Base-by-base conservation (phyloP, 495 filamentous ascomycete species). In the Tuber borchii region DNA sequence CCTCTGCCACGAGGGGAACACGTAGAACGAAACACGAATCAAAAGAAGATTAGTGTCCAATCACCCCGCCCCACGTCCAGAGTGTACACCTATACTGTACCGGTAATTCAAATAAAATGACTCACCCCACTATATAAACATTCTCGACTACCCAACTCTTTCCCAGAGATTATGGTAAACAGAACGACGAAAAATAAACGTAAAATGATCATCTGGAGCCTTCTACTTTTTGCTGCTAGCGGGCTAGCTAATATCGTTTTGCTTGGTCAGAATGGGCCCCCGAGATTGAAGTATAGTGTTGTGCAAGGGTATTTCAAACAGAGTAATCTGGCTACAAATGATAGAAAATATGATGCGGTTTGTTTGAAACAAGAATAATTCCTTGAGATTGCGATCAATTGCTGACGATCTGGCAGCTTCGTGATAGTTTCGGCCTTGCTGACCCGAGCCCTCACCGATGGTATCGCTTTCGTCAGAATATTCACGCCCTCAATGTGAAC, bases 241-340 rank as follows among this genome's bases (percentile, higher is more conserved):
- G 56, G 26, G 56, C 26, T 65, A 4, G 56, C 56, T 7, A 19
- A 34, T 8, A 17, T 19, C 1, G 6, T 17, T 65, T 34, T 65
- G 5, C 12, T 26, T 7, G 26, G 14, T 17, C n/a, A 65, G 17
- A 65, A 31, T 65, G 56, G 56, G 1, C 56, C 56, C 44, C 77
- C 73, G 12, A 71, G 74, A 22, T 73, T 91, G 73, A 87, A 89
- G 71, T 93, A 93, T 80, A 87, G 88, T 3, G 88, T 90, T 5
- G 86, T 93, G 8, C 85, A 88, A 2, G 92, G 90, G 9, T 92
- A 89, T 83, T 93, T 93, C 80, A 83, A 88, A 26, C 92, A 94
- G 83, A 91, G 93, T 82, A 87, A 91, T 69, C 84, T 85, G 1
- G 80, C 84, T 16, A 93, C 91, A 0, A 86, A 92, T 78, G 80